Evolutionary conservation across 108 stramenopile genomes (phyloP).

Genomic region (Cyclotella baltica): DNA sequence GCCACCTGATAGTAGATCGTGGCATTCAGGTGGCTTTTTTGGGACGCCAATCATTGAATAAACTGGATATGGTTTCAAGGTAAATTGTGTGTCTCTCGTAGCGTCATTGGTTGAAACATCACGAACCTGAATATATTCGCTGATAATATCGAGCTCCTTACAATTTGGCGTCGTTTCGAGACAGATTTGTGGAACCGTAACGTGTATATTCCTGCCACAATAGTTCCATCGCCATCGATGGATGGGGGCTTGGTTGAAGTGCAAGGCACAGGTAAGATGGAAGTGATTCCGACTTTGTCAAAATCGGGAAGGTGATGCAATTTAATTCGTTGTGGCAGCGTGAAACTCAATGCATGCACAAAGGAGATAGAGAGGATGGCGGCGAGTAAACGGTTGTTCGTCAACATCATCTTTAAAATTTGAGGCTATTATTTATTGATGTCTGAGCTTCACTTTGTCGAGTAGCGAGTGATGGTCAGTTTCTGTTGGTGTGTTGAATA

Average conservation of each 20-base stretch:
- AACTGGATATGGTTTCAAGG: conserved; percentile 37
- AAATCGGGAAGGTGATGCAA: neutral
- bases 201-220: neutral
- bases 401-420: too few species aligned
- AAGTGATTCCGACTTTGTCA: neutral
- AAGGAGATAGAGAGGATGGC: neutral
- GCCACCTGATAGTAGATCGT: conserved; percentile 45
- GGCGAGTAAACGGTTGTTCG: too few species aligned
- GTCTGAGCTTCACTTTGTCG: too few species aligned
- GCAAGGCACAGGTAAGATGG: conserved; percentile 2
- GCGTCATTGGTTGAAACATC: neutral
- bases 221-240: neutral
- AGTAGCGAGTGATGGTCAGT: too few species aligned
- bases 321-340: neutral
- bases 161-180: neutral
- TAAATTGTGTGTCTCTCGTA: neutral
- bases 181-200: neutral
- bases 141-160: neutral
- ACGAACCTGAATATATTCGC: neutral
- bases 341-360: neutral
- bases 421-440: too few species aligned
- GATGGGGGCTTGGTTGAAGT: neutral
- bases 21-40: neutral
- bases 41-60: conserved; percentile 29
- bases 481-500: too few species aligned